Percentiles rank a stretch among this genome's conserved stretches.
Evolutionary conservation across 1,284 basidiomycete species (phyloP).

Genomic region (Gomphus bonarii): DNA sequence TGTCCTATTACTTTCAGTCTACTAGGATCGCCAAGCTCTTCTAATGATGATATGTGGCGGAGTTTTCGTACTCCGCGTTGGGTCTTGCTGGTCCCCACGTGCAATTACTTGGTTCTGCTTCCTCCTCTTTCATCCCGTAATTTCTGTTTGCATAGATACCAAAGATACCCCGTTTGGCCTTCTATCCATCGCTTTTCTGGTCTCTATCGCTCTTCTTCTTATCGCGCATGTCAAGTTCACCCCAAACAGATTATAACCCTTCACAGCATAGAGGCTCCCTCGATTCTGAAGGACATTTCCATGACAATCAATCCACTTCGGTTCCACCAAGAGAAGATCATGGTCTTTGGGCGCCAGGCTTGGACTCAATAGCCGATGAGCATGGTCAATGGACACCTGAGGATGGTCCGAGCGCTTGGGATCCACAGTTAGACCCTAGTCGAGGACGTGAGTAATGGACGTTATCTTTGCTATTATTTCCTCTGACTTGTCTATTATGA

Average conservation of each 20-base stretch:
- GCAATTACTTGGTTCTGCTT: background rate
- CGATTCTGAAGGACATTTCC: background rate
- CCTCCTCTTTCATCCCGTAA: background rate
- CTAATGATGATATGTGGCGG: background rate
- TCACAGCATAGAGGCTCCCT: background rate
- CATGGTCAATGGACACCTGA: background rate
- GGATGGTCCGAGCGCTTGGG: slow-evolving; percentile 9
- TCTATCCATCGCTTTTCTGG: background rate
- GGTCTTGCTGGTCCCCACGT: background rate
- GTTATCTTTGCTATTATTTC: background rate
- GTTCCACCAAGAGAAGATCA: background rate
- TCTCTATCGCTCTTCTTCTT: background rate
- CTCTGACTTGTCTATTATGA: background rate
- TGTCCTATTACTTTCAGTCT: background rate
- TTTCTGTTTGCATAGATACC: background rate
- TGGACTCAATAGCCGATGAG: slow-evolving; percentile 4
- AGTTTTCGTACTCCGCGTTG: slow-evolving; percentile 5
- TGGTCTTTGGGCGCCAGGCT: background rate
- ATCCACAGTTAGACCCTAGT: slow-evolving; percentile 8
- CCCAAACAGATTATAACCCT: background rate
- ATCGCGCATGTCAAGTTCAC: background rate
- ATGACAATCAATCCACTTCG: background rate
- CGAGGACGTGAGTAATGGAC: slow-evolving; percentile 6
- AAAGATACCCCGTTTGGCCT: background rate
- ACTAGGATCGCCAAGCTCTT: background rate